A percentile compares a stretch with the other conserved stretches of the same genome.
Conservation (phyloP, 768 basidiomycete species). For the Psilocybe tampanensis region DNA sequence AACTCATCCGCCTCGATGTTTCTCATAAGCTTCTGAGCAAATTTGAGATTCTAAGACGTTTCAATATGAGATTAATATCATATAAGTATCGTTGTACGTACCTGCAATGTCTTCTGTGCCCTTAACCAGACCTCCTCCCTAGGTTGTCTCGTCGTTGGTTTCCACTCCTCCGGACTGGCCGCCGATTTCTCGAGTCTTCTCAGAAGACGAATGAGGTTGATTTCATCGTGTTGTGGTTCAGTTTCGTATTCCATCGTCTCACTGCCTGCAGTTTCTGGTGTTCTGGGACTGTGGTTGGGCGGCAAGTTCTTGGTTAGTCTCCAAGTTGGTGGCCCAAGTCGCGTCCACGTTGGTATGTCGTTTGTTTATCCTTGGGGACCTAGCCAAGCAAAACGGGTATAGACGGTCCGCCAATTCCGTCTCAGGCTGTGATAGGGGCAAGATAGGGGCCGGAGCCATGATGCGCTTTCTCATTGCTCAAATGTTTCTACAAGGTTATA, state of each 20-base stretch:
- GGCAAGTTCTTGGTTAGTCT: too few species aligned
- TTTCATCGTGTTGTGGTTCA: conserved; percentile 53
- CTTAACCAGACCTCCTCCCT: conserved; percentile 51
- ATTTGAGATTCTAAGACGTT: conserved; percentile 46
- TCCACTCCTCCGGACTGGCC: conserved; percentile 40
- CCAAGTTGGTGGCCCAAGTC: too few species aligned
- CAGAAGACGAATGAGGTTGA: conserved; percentile 67
- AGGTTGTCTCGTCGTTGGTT: conserved; percentile 16
- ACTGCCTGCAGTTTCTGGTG: too few species aligned
- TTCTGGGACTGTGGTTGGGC: too few species aligned
- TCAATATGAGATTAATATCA: neutral
- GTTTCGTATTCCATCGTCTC: conserved; percentile 4
- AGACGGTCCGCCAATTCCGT: too few species aligned
- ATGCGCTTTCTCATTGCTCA: too few species aligned
- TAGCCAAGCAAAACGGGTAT: too few species aligned
- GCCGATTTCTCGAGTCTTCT: conserved; percentile 61
- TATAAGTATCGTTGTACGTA: conserved; percentile 24
- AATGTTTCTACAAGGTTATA: too few species aligned
- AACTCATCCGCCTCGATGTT: conserved; percentile 56
- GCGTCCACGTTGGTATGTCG: too few species aligned
- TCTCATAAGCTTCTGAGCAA: conserved; percentile 57
- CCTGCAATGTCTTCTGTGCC: conserved; percentile 59
- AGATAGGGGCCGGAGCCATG: too few species aligned
- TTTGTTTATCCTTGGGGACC: too few species aligned
- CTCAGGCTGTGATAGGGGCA: too few species aligned